Evolutionary conservation across 345 rosid genomes (phyloP), one percentile per base, ranked within the genome.

Genomic region (Citrus maxima): DNA sequence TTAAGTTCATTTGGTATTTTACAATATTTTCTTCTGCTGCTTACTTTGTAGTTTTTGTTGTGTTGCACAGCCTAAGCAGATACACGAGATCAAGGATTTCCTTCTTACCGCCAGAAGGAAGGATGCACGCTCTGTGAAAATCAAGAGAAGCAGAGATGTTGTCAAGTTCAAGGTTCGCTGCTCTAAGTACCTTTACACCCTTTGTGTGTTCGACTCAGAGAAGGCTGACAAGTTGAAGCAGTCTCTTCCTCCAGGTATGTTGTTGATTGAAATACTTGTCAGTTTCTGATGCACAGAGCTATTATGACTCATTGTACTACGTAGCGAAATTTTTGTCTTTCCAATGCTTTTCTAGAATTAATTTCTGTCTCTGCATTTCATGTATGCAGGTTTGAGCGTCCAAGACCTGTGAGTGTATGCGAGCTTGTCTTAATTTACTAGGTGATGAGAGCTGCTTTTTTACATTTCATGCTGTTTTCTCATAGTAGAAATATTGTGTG

Each of bases 211-310:
- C 18, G 98, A 95, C 82, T 77, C 86, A 7, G 96, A 93, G 88
- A 93, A 93, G 87, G 99, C 99, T 2, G 95, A 92, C 81, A 95
- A 95, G 88, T 88, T 92, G 89, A 93, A 92, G 86, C 99, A 93
- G 69, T 93, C 99, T 75, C 97, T 95, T 83, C 98, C 98, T 69
- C 99, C 99, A 86, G 97, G 99, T 93, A 42, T 37, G 21, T 34
- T 40, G 2, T 73, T 25, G 16, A 13, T 8, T 22, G 12, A 37
- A 54, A 54, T 54, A 54, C 19, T 22, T 14, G 4, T 71, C 21
- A 0, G 25, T 4, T 7, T 65, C 6, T 40, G 19, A 22, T 25
- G 32, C 2, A 61, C 22, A 5, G 58, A 16, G 21, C 1, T 4
- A 4, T 54, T 54, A 54, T 54, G 22, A 54, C 7, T 19, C 21